A percentile compares a stretch with the other conserved stretches of the same genome.
Evolutionary conservation across 441 rosid genomes (phyloP).

Genomic region (Corymbia citriodora): DNA sequence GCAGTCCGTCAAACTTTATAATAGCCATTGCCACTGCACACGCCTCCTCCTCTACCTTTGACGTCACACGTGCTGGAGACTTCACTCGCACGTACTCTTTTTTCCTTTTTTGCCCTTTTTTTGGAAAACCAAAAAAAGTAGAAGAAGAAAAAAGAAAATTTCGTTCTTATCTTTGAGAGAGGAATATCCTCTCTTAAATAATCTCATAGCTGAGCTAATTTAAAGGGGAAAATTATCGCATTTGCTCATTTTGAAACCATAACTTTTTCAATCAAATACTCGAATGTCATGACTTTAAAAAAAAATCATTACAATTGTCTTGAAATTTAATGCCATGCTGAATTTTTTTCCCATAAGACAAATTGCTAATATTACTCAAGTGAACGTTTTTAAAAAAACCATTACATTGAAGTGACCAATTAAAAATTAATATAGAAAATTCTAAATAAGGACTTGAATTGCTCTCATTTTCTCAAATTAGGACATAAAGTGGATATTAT

Average conservation of each 20-base stretch:
- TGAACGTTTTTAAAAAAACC: rapidly evolving
- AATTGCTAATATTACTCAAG: rapidly evolving
- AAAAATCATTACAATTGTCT: rapidly evolving
- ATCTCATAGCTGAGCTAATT: not conserved
- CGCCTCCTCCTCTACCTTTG: not conserved
- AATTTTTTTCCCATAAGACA: rapidly evolving
- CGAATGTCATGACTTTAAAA: not conserved
- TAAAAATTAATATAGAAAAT: not conserved
- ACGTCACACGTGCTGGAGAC: not conserved
- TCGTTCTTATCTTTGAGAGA: not conserved
- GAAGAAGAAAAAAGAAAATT: not conserved
- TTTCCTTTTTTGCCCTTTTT: not conserved
- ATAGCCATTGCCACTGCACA: too few species aligned
- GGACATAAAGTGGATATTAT: too few species aligned
- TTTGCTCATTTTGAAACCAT: too few species aligned
- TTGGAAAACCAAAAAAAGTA: not conserved
- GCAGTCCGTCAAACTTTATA: too few species aligned
- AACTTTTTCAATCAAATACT: too few species aligned
- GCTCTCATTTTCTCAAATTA: too few species aligned
- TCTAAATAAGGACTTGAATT: too few species aligned
- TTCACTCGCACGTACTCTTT: not conserved
- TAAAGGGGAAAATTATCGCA: not conserved
- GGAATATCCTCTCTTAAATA: not conserved
- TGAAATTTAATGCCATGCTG: rapidly evolving
- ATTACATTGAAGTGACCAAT: rapidly evolving